phyloP scores from a whole-genome alignment of 1,284 basidiomycete species.

The Thecaphora thlaspeos region DNA sequence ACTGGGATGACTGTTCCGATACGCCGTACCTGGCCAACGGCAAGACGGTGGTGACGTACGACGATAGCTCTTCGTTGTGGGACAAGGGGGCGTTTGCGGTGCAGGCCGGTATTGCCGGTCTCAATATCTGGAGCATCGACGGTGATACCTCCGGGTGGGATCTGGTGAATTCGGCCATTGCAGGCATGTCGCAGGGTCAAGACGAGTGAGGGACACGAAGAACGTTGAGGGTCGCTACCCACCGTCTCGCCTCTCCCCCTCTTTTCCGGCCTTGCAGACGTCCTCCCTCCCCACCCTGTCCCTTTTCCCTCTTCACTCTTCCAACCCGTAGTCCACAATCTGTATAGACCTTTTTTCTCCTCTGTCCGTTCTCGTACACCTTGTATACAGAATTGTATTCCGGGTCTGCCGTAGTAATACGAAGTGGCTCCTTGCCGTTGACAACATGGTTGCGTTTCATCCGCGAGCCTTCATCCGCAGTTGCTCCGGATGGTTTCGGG shows the following conservation, averaged over 20 bases:
- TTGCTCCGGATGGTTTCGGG: no score
- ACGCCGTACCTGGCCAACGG: slow-evolving; percentile 45
- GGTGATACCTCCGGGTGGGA: slow-evolving; percentile 38
- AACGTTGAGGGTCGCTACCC: no score
- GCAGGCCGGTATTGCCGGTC: slow-evolving; percentile 38
- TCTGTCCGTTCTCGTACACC: no score
- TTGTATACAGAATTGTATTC: background rate
- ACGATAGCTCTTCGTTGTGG: slow-evolving; percentile 41
- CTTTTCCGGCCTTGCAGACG: background rate
- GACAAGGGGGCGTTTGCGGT: slow-evolving; percentile 46
- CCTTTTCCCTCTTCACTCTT: no score
- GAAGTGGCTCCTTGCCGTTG: no score
- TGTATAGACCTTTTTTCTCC: no score
- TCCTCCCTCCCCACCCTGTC: no score
- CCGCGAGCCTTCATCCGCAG: no score
- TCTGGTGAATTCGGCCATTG: slow-evolving; percentile 28
- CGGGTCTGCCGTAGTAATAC: no score
- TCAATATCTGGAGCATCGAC: slow-evolving; percentile 45
- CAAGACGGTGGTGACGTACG: slow-evolving; percentile 40
- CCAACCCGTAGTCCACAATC: no score
- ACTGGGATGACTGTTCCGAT: slow-evolving; percentile 51
- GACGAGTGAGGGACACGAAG: background rate
- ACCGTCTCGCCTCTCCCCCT: background rate
- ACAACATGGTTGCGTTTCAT: no score
- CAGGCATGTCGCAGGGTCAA: slow-evolving; percentile 12